Evolutionary conservation across 768 basidiomycete species (phyloP), one percentile per base, ranked within the genome.

Genomic region (Hemileccinum impolitum): DNA sequence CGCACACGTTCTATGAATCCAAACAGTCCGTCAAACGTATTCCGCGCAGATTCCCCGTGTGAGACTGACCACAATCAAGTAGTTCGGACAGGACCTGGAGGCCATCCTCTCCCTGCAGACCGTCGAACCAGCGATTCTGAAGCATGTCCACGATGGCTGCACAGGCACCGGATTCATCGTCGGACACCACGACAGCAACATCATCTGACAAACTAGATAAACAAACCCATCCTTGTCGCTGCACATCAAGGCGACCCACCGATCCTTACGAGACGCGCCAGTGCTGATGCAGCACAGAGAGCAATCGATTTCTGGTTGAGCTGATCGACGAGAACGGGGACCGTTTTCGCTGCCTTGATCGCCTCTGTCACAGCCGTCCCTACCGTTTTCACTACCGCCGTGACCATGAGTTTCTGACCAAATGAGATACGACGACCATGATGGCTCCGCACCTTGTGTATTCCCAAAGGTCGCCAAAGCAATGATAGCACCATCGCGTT

Each of bases 81-180:
- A 65, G 12, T 26, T 51, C 41, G 4, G 45, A 47, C 1, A 65
- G 35, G 17, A 56, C 55, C 19, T 51, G 50, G 2, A 65, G 45
- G 18, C 57, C 59, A 21, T 65, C 64, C 52, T 62, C 64, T 31
- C 61, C 62, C 1, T 44, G 49, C 18, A 52, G 12, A 10, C 54
- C 60, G n/a, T 66, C 64, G n/a, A 66, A 65, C 62, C 64, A 64
- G 38, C 62, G 54, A 39, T 53, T 55, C 39, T 30, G 48, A 25
- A 65, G 45, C 64, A 65, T 64, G 8, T 36, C 26, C 23, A 61
- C 7, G 31, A 66, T 56, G 13, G 37, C 39, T 17, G 0, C 18
- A 11, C 4, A 25, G 12, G 47, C 54, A 17, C 52, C 48, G 0
- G 41, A 39, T 10, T 44, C n/a, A 4, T 53, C 39, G 3, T 45